Evolutionary conservation across 2,329 filamentous ascomycete genomes (phyloP).

Genomic region (Tolypocladium ophioglossoides): DNA sequence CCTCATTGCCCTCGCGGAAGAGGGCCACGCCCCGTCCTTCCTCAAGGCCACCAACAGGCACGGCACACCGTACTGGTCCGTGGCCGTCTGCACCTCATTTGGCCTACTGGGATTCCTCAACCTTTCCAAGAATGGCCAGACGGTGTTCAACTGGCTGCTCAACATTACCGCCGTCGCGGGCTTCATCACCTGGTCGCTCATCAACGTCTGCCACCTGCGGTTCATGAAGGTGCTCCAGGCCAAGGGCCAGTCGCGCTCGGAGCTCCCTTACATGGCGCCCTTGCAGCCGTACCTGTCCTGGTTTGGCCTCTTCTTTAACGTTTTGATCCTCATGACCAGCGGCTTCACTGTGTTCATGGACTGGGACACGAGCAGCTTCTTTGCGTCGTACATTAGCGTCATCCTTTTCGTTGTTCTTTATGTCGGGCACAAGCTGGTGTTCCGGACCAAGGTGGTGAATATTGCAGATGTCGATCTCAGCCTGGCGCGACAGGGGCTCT

Average conservation of each 20-base stretch:
- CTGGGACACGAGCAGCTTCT: slow-evolving; percentile 51
- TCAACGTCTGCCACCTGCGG: slow-evolving; percentile 51
- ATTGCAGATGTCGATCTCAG: slow-evolving; percentile 24
- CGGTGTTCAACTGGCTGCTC: slow-evolving; percentile 63
- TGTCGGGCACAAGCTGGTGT: slow-evolving; percentile 46
- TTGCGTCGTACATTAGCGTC: slow-evolving; percentile 53
- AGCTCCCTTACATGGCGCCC: slow-evolving; percentile 50
- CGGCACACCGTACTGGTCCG: slow-evolving; percentile 53
- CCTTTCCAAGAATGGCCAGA: slow-evolving; percentile 43
- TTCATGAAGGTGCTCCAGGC: slow-evolving; percentile 51
- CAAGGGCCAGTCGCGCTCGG: slow-evolving; percentile 45
- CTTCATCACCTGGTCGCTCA: slow-evolving; percentile 61
- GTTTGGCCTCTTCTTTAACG: slow-evolving; percentile 56
- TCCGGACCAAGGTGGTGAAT: slow-evolving; percentile 26
- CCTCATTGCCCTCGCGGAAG: slow-evolving; percentile 53
- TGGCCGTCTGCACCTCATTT: slow-evolving; percentile 41
- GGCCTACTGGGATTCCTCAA: slow-evolving; percentile 60
- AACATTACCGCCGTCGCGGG: slow-evolving; percentile 60
- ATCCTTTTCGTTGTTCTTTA: slow-evolving; percentile 52
- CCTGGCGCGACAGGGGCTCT: not conserved
- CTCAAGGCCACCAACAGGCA: slow-evolving; percentile 47
- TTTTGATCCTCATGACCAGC: slow-evolving; percentile 54
- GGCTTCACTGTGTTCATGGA: slow-evolving; percentile 59
- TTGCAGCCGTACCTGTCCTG: slow-evolving; percentile 54
- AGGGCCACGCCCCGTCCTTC: slow-evolving; percentile 50